phyloP scores from a whole-genome alignment of 306 rosid species.

The Quercus parvula region DNA sequence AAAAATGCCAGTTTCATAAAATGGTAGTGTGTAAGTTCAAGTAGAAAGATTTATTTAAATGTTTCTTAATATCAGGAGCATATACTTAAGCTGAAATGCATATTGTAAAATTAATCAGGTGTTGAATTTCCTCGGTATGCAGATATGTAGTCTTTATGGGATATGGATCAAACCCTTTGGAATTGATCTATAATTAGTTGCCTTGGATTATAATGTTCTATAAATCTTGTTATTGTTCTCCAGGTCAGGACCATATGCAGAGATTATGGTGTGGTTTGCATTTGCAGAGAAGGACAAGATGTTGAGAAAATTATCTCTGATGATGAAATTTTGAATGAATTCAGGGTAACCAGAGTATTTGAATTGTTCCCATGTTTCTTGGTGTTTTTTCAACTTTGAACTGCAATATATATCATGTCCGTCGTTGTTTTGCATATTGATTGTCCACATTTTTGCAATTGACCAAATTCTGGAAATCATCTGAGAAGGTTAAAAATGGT shows the following conservation, averaged over 20 bases:
- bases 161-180: neutral
- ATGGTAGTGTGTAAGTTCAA: neutral
- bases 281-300: constrained; percentile 65
- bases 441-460: neutral
- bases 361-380: neutral
- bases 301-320: constrained; percentile 38
- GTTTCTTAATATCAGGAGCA: neutral
- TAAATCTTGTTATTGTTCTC: neutral
- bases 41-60: neutral
- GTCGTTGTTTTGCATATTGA: neutral
- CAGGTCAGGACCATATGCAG: constrained; percentile 47
- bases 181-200: neutral
- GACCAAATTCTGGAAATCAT: neutral
- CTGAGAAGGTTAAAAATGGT: neutral
- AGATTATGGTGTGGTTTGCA: constrained; percentile 55
- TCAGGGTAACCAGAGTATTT: constrained; percentile 30
- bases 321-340: constrained; percentile 35
- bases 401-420: neutral
- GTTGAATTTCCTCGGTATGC: neutral
- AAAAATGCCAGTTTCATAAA: neutral
- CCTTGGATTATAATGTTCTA: neutral
- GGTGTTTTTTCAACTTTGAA: neutral
- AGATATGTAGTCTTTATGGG: neutral
- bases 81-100: neutral
- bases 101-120: neutral